phyloP scores from a whole-genome alignment of 768 basidiomycete genomes.

The Multifurca ochricompacta region DNA sequence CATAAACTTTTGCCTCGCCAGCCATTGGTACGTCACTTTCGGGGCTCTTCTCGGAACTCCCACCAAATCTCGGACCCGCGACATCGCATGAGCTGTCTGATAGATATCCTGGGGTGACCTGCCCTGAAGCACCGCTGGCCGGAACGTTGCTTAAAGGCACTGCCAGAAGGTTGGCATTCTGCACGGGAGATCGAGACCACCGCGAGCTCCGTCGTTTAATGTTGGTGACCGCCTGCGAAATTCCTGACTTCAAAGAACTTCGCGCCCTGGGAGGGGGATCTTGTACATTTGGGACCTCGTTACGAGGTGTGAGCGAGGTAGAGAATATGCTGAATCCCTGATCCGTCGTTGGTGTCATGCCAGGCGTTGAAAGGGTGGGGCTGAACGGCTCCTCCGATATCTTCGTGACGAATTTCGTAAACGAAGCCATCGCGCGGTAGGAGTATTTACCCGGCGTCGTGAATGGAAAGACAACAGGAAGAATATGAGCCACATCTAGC shows the following conservation, averaged over 20 bases:
- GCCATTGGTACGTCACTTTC: slow-evolving; percentile 31
- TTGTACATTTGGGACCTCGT: background rate
- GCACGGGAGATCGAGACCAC: background rate
- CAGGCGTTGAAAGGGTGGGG: background rate
- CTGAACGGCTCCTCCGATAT: slow-evolving; percentile 24
- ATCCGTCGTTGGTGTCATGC: background rate
- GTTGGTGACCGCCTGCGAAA: background rate
- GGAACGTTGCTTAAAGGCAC: background rate
- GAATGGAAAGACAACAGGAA: slow-evolving; percentile 69
- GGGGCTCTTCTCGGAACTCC: slow-evolving; percentile 17
- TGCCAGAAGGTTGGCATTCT: background rate
- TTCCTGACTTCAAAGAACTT: slow-evolving; percentile 1
- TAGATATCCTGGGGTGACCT: background rate
- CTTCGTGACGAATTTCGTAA: slow-evolving; percentile 59
- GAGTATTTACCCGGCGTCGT: slow-evolving; percentile 75
- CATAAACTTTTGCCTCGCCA: slow-evolving; percentile 57
- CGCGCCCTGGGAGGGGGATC: background rate
- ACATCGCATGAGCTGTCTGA: slow-evolving; percentile 20
- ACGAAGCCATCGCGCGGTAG: slow-evolving; percentile 67
- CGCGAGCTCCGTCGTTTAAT: slow-evolving; percentile 3
- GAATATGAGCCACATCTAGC: slow-evolving; percentile 60
- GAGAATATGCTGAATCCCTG: background rate
- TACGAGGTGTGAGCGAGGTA: background rate
- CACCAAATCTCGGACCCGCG: slow-evolving; percentile 19
- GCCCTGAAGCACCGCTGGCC: background rate